Conservation (phyloP, 2,329 filamentous ascomycete species). For the Lasiodiplodia hormozganensis region DNA sequence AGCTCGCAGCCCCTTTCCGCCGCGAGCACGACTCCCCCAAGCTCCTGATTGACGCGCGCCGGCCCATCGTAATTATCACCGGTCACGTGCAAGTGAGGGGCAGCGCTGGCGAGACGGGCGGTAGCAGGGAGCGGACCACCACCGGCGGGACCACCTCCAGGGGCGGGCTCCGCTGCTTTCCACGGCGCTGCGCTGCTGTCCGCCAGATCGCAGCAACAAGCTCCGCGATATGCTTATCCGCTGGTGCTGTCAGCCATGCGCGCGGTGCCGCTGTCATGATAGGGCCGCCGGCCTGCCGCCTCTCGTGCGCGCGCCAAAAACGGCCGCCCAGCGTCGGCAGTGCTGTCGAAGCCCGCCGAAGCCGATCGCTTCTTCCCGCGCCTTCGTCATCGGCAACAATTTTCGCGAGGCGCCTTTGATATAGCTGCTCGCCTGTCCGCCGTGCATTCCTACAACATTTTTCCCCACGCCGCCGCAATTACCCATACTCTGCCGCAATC, state of each 20-base stretch:
- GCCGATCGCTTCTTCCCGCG: slow-evolving; percentile 29
- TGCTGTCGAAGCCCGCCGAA: slow-evolving; percentile 34
- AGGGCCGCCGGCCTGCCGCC: not conserved
- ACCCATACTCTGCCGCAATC: slow-evolving; percentile 3
- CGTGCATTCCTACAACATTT: not conserved
- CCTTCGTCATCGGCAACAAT: slow-evolving; percentile 30
- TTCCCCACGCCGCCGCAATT: not conserved
- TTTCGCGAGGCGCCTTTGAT: slow-evolving; percentile 16
- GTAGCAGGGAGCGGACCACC: slow-evolving; percentile 26
- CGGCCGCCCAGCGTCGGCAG: slow-evolving; percentile 5
- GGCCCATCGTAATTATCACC: slow-evolving; percentile 28
- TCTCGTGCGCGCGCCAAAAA: not conserved
- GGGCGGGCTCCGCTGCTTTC: slow-evolving; percentile 21
- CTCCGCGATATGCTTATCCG: slow-evolving; percentile 13
- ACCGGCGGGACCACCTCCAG: slow-evolving; percentile 23
- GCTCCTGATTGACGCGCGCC: slow-evolving; percentile 29
- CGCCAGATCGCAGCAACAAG: slow-evolving; percentile 19
- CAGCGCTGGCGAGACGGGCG: slow-evolving; percentile 29
- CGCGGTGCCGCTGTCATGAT: not conserved
- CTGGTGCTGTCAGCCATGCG: not conserved
- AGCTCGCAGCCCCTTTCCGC: slow-evolving; percentile 25
- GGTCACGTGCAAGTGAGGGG: slow-evolving; percentile 46
- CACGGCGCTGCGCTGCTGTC: slow-evolving; percentile 18
- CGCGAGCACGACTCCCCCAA: not conserved
- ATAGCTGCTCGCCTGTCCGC: slow-evolving; percentile 16